phyloP scores from a whole-genome alignment of 306 rosid species.

The Arachis hypogaea region DNA sequence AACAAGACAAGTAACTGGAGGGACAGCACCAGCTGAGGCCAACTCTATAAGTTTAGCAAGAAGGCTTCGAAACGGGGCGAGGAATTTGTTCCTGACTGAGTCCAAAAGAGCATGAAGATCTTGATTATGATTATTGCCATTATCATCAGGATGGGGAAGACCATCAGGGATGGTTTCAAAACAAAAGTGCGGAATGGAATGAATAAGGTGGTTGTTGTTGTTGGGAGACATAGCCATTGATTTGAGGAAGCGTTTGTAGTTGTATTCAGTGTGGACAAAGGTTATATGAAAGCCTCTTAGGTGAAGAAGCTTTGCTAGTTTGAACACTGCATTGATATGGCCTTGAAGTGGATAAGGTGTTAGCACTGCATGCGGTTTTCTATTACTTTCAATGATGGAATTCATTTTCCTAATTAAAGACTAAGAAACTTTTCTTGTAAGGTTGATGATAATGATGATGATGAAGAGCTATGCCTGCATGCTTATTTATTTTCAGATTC shows the following conservation, averaged over 20 bases:
- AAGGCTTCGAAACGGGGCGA: conserved; percentile 17
- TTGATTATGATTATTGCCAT: conserved; percentile 22
- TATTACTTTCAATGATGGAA: conserved; percentile 27
- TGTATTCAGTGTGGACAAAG: conserved; percentile 41
- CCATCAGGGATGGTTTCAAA: conserved; percentile 42
- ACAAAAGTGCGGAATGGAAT: conserved; percentile 16
- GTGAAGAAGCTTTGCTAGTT: conserved; percentile 40
- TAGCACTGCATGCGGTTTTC: conserved; percentile 42
- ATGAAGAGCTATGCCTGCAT: no score
- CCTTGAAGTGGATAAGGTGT: conserved; percentile 41
- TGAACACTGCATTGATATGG: conserved; percentile 35
- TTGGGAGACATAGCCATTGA: conserved; percentile 22
- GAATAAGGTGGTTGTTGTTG: conserved; percentile 4
- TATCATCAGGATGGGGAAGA: conserved; percentile 19
- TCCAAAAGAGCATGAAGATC: background rate
- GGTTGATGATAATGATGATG: no score
- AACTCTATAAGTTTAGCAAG: conserved; percentile 15
- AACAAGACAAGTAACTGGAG: conserved; percentile 36
- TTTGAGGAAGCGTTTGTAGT: conserved; percentile 37
- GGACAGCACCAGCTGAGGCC: conserved; percentile 11
- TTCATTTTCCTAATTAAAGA: no score
- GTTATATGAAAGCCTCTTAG: conserved; percentile 45
- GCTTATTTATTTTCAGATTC: no score
- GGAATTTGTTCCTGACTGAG: conserved; percentile 13
- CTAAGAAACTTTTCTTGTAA: background rate